Evolutionary conservation across 805 yeast species (phyloP).

Genomic region (Teunomyces aglyptinius): DNA sequence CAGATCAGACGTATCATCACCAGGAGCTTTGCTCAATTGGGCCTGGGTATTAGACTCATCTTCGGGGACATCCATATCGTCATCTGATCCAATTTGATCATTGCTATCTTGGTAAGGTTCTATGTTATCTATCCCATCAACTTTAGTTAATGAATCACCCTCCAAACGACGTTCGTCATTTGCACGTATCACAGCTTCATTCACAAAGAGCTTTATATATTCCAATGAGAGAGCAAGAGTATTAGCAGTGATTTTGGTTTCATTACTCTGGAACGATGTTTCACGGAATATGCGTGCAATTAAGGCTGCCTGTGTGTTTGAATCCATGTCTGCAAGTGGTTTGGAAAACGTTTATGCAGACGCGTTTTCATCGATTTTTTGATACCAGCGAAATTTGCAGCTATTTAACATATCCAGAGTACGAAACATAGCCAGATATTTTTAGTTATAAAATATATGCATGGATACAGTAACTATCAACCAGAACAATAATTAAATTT

Average conservation of each 20-base stretch:
- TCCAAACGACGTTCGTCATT: constrained; percentile 48
- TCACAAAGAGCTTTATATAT: constrained; percentile 54
- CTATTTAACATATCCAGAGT: no score
- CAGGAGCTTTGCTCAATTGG: constrained; percentile 11
- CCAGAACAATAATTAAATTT: no score
- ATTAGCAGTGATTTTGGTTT: constrained; percentile 48
- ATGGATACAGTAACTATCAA: no score
- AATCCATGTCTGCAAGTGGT: background rate
- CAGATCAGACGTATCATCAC: constrained; percentile 22
- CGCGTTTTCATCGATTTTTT: background rate
- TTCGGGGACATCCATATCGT: constrained; percentile 12
- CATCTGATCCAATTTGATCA: constrained; percentile 10
- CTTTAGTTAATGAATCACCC: constrained; percentile 20
- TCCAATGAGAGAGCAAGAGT: constrained; percentile 52
- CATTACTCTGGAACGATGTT: constrained; percentile 44
- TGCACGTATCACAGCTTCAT: constrained; percentile 58
- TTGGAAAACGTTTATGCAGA: background rate
- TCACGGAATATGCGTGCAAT: constrained; percentile 53
- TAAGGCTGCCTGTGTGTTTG: constrained; percentile 20
- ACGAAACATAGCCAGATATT: no score
- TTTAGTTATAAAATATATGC: no score
- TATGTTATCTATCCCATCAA: constrained; percentile 35
- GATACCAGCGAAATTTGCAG: no score
- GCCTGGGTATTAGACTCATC: constrained; percentile 20
- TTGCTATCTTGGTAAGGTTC: constrained; percentile 8